Evolutionary conservation across 2,329 filamentous ascomycete genomes (phyloP), one percentile per base, ranked within the genome.

Genomic region (Penicillium italicum): DNA sequence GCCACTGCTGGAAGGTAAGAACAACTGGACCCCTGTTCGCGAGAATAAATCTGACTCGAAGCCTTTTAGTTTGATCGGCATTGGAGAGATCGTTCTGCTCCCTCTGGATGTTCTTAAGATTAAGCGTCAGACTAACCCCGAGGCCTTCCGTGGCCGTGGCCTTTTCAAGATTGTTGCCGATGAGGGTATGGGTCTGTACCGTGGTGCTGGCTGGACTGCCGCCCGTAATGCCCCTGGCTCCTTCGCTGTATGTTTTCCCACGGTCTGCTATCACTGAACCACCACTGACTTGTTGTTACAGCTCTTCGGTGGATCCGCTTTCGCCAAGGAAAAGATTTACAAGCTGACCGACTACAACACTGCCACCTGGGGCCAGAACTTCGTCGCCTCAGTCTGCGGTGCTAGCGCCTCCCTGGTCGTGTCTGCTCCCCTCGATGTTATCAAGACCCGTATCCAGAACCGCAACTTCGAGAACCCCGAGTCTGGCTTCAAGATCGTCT

Each of bases 381-480:
- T 99, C 67, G 81, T 99, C 61, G 94, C 94, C 41, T 97, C 94
- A 8, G 92, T 99, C 66, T 91, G 88, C 59, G 94, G 94, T 79
- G 94, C 94, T 50, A 94, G 90, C 53, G 91, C 94, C 12, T 97
- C 92, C n/a, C 84, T 99, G 44, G 77, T 99, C 46, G 93, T 99
- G 47, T 97, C 92, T n/a, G 92, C 92, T 24, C 93, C 93, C 28
- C 83, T 97, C 57, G 93, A 97, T 72, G 93, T 97, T 66, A 94
- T 97, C 83, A 97, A 97, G 84, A 97, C 93, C 57, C 86, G 93
- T 70, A 96, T 97, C 68, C 93, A 97, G 79, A 97, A 97, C 83
- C 86, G 89, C 72, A 97, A 99, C 82, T 99, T 99, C 69, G 94
- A 99, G 62, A 94, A 96, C 81, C 93, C 93, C 57, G 91, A 97